A percentile compares a stretch with the other conserved stretches of the same genome.
These are phyloP conservation scores for Jaltomata sinuosa DNA, from an alignment of 257 asterid genomes.

Conservation along the genomic window DNA sequence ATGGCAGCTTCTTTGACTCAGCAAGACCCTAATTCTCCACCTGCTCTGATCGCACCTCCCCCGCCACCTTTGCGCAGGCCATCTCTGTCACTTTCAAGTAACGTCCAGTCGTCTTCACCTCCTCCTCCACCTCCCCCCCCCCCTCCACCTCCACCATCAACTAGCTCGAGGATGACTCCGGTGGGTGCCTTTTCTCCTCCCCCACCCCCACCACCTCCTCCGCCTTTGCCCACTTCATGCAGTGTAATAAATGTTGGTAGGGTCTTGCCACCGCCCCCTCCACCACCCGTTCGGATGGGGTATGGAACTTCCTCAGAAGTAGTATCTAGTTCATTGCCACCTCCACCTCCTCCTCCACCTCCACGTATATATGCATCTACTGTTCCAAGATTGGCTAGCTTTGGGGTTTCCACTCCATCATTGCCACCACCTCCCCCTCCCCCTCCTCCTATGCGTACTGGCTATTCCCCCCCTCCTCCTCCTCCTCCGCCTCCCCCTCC, in stretches of 20 bases:
- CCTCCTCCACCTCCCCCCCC: slow-evolving; percentile 25
- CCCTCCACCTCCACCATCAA: slow-evolving; percentile 15
- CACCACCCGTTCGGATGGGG: slow-evolving; percentile 44
- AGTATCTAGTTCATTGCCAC: slow-evolving; percentile 14
- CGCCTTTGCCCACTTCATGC: slow-evolving; percentile 14
- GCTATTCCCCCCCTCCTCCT: no score
- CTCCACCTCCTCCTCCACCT: slow-evolving; percentile 8
- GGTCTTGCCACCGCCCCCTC: slow-evolving; percentile 34
- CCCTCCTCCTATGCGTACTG: no score
- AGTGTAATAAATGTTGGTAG: slow-evolving; percentile 19
- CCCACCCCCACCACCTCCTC: slow-evolving; percentile 19
- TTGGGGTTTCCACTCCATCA: slow-evolving; percentile 12
- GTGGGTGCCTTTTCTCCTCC: slow-evolving; percentile 11
- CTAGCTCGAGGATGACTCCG: slow-evolving; percentile 11
- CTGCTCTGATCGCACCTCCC: slow-evolving; percentile 4
- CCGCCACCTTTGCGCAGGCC: slow-evolving; percentile 16
- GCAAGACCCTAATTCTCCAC: neutral
- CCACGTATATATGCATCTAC: slow-evolving; percentile 6
- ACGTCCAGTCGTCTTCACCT: neutral
- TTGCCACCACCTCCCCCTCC: slow-evolving; percentile 26
- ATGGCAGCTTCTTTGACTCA: neutral
- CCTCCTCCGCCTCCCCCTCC: no score
- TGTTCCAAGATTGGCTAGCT: slow-evolving; percentile 1
- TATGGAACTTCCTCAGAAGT: neutral
- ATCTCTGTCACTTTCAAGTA: neutral